Conservation (phyloP, 306 rosid genomes). For the Comarum palustre region DNA sequence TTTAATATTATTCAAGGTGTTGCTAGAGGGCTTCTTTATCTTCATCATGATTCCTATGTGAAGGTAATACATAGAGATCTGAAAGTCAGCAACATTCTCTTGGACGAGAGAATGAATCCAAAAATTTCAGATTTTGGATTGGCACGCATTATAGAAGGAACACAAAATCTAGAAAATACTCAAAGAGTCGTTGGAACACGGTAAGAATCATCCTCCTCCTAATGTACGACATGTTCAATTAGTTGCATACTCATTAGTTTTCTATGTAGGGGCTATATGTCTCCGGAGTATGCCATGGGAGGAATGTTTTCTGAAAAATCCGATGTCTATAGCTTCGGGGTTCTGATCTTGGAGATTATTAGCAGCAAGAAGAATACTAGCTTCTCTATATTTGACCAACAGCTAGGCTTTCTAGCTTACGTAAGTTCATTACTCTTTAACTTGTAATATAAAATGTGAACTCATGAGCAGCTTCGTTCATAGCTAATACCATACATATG, state of each 20-base stretch:
- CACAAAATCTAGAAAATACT: constrained; percentile 16
- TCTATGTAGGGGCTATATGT: constrained; percentile 25
- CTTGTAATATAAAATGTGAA: neutral
- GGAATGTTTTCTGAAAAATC: constrained; percentile 29
- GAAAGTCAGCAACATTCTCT: constrained; percentile 32
- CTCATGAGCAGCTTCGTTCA: neutral
- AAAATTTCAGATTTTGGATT: constrained; percentile 42
- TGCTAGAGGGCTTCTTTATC: constrained; percentile 31
- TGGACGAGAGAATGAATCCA: constrained; percentile 33
- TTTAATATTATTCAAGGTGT: constrained; percentile 24
- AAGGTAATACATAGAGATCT: constrained; percentile 32
- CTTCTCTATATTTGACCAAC: constrained; percentile 9
- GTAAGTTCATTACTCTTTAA: constrained; percentile 12
- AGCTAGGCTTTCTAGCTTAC: constrained; percentile 25
- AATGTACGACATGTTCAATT: neutral
- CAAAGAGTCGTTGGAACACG: constrained; percentile 34
- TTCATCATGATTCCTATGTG: constrained; percentile 25
- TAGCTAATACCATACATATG: too few relatives aligned
- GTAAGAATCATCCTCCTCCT: constrained; percentile 13
- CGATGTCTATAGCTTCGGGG: constrained; percentile 33
- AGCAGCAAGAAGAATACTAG: constrained; percentile 28
- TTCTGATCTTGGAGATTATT: constrained; percentile 31
- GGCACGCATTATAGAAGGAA: constrained; percentile 23
- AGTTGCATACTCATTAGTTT: neutral
- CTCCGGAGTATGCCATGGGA: constrained; percentile 27